These are phyloP conservation scores for Tilletiaria anomala DNA, from an alignment of 1,284 basidiomycete genomes.

Conservation along the genomic window DNA sequence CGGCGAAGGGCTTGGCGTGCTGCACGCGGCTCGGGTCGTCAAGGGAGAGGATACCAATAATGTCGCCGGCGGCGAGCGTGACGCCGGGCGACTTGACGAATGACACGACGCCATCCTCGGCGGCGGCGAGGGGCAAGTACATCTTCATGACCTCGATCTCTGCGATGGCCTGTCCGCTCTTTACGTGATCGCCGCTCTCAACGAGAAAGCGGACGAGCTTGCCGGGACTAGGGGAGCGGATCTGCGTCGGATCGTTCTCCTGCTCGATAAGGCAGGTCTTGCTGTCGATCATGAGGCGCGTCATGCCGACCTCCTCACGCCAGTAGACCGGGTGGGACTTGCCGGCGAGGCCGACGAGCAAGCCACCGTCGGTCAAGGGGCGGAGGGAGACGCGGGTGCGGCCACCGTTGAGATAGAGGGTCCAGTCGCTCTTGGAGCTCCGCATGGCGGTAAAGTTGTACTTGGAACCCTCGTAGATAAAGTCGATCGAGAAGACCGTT, in stretches of 20 bases:
- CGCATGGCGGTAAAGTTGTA: conserved; percentile 94
- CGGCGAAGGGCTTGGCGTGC: conserved; percentile 95
- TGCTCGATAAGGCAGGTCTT: conserved; percentile 98
- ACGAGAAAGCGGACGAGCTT: conserved; percentile 91
- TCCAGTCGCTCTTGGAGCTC: conserved; percentile 75
- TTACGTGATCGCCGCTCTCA: conserved; percentile 92
- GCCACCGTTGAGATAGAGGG: conserved; percentile 88
- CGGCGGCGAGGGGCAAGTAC: conserved; percentile 56
- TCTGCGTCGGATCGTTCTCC: conserved; percentile 96
- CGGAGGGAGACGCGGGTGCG: conserved; percentile 41
- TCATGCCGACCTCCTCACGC: conserved; percentile 76
- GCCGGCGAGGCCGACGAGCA: conserved; percentile 78
- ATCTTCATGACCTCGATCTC: conserved; percentile 62
- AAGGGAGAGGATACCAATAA: conserved; percentile 88
- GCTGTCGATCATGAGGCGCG: conserved; percentile 71
- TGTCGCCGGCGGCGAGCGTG: conserved; percentile 90
- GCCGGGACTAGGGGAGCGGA: conserved; percentile 87
- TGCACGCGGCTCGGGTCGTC: conserved; percentile 95
- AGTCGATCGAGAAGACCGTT: conserved; percentile 88
- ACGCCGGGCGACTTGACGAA: conserved; percentile 97
- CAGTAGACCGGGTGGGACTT: conserved; percentile 96
- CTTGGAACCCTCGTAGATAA: conserved; percentile 84
- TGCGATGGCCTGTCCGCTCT: conserved; percentile 88
- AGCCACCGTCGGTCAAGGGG: conserved; percentile 82
- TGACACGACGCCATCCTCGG: conserved; percentile 66